Percentiles rank a stretch among this genome's conserved stretches.
Evolutionary conservation across 352 stramenopile species (phyloP).

Genomic region (Globisporangium echinulatum): DNA sequence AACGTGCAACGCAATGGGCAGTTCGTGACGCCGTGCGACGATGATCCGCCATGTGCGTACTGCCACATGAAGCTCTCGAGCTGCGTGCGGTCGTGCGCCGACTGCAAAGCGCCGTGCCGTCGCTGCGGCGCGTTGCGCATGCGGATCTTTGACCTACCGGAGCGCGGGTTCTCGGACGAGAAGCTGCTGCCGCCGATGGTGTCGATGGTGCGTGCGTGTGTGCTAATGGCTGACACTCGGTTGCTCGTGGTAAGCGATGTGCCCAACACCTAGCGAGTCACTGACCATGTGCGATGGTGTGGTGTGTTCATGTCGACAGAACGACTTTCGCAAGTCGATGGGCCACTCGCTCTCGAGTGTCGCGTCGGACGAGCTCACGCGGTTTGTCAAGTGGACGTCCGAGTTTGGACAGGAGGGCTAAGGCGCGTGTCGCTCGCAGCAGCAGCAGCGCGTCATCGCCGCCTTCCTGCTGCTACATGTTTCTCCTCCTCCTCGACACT

Average conservation of each 20-base stretch:
- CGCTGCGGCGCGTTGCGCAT: slow-evolving; percentile 76
- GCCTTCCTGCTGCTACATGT: background rate
- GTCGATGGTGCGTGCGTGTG: slow-evolving; percentile 58
- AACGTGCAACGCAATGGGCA: slow-evolving; percentile 43
- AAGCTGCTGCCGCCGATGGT: slow-evolving; percentile 84
- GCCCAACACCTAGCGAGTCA: background rate
- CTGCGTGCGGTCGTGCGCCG: slow-evolving; percentile 50
- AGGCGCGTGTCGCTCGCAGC: background rate
- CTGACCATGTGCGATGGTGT: background rate
- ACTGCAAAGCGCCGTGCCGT: slow-evolving; percentile 66
- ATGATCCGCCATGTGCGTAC: slow-evolving; percentile 80
- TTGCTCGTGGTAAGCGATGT: background rate
- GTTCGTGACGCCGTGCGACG: slow-evolving; percentile 77
- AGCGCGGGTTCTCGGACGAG: slow-evolving; percentile 76
- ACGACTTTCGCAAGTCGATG: slow-evolving; percentile 96
- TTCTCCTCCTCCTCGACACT: no score
- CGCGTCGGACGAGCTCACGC: slow-evolving; percentile 94
- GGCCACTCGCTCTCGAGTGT: slow-evolving; percentile 93
- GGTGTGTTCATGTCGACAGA: slow-evolving; percentile 26
- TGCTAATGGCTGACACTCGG: background rate
- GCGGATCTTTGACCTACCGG: slow-evolving; percentile 79
- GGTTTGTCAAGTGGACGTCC: slow-evolving; percentile 98
- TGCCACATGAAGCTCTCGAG: slow-evolving; percentile 88
- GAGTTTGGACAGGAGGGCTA: slow-evolving; percentile 99
- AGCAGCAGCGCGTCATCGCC: background rate